Evolutionary conservation across 352 stramenopile species (phyloP), one percentile per base, ranked within the genome.

Genomic region (Lagenidium giganteum): DNA sequence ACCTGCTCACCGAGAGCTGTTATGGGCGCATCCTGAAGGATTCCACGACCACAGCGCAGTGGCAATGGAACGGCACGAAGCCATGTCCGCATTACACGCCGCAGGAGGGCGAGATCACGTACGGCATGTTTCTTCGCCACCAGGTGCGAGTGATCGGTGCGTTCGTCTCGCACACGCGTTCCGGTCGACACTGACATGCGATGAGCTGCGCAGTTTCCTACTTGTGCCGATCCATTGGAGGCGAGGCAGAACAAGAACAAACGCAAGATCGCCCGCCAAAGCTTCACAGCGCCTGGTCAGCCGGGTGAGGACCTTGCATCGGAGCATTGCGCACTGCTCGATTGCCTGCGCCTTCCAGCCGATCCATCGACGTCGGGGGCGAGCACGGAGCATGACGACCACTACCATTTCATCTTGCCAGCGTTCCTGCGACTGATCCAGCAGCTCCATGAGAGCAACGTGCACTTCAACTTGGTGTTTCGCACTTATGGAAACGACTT

Each of bases 391-490:
- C 51, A 54, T 6, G 67, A 70, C 5, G 74, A 67, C 12, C 42
- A 45, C 13, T 74, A 79, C 25, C 77, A 54, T 36, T 90, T 87
- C 42, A 69, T 90, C 14, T 52, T 91, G 18, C 71, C 76, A 4
- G 67, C 73, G 7, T 88, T 91, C 37, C 84, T 87, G 41, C 45
- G 36, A 8, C 42, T 91, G 9, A 24, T 91, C 28, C 51, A 70
- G 50, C 59, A 67, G 30, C 49, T 88, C 12, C 68, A 88, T 25
- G 37, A 39, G 12, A 54, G 69, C 3, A 46, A 64, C 29, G 51
- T 61, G 4, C 51, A 27, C n/a, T 91, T 85, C 51, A 87, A 83
- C 48, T 55, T 91, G 36, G 72, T 91, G 25, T 91, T 91, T 42
- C 75, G 79, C 6, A 91, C 79, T 3, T 91, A 60, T 31, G 79